Evolutionary conservation across 306 rosid species (phyloP), one percentile per base, ranked within the genome.

Genomic region (Vigna angularis): DNA sequence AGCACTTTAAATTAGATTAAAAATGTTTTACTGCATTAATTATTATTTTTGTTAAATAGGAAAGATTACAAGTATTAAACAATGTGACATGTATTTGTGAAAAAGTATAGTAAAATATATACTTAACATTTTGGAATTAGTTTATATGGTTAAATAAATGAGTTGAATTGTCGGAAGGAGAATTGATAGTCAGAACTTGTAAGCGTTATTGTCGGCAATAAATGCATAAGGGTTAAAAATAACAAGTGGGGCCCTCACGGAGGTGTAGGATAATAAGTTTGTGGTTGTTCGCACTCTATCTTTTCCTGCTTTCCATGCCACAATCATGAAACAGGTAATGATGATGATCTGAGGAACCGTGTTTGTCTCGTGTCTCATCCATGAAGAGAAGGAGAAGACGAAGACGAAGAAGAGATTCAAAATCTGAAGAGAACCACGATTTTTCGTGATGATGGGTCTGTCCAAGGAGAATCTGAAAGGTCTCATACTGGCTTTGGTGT

Each of bases 401-500:
- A 81, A 76, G 73, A 51, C 75, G 72, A 58, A 81, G 16, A 77
- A 59, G 70, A 28, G 45, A 74, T 65, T 9, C 64, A 42, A 50
- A 76, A 26, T 48, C 70, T 38, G 72, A 76, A 53, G 49, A 76
- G 78, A 81, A 57, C n/a, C 42, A 24, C 38, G 66, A 40, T 70
- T 69, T 83, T 53, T 79, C 78, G 47, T 74, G 63, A 85, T 90
- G 96, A 85, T 90, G 96, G 87, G 63, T 73, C 56, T 82, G 28
- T 86, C 88, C 1, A 74, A 81, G 26, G 89, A 89, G 89, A 93
- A 91, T 83, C 62, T 91, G 20, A 87, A 17, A 38, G 97, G 98
- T 30, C 80, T 93, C n/a, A 18, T 84, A 81, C 74, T 93, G 67
- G 98, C 98, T 20, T 77, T 93, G 89, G 73, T 63, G 3, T 93